These are phyloP conservation scores for Debaryomyces subglobosus DNA, from an alignment of 1,139 yeast species.

Conservation along the genomic window DNA sequence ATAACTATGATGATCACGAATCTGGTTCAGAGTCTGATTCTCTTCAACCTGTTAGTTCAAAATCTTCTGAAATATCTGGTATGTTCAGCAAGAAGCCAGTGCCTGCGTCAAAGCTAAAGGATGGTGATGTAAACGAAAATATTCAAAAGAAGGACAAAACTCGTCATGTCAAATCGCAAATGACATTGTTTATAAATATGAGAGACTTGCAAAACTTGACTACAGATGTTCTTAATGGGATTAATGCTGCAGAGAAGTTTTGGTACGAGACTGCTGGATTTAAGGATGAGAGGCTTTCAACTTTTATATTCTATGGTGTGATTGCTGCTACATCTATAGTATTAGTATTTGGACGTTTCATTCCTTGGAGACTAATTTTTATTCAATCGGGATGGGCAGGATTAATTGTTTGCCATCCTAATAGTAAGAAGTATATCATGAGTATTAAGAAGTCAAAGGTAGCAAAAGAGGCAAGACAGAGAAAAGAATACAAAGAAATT, in stretches of 20 bases:
- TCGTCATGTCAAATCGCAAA: constrained; percentile 36
- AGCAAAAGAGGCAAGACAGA: constrained; percentile 12
- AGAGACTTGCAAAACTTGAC: constrained; percentile 67
- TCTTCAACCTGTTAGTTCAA: constrained; percentile 20
- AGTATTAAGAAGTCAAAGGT: constrained; percentile 13
- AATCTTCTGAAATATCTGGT: constrained; percentile 24
- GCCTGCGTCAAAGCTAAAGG: constrained; percentile 6
- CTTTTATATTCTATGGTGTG: constrained; percentile 51
- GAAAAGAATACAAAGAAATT: constrained; percentile 10
- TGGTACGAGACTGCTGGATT: constrained; percentile 72
- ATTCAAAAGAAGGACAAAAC: constrained; percentile 23
- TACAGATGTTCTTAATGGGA: constrained; percentile 52
- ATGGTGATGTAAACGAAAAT: constrained; percentile 1
- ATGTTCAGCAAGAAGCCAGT: constrained; percentile 13
- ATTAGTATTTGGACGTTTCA: constrained; percentile 58
- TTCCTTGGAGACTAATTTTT: constrained; percentile 68
- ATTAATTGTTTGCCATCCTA: constrained; percentile 59
- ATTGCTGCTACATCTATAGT: constrained; percentile 37
- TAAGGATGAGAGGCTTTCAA: constrained; percentile 68
- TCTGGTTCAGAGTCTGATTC: constrained; percentile 10
- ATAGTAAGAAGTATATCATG: constrained; percentile 38
- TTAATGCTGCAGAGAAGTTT: constrained; percentile 58
- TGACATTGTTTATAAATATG: constrained; percentile 55
- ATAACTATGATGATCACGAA: constrained; percentile 4
- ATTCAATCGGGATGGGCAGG: constrained; percentile 59